phyloP scores from a whole-genome alignment of 2,329 filamentous ascomycete genomes.

The Aspergillus hortae region DNA sequence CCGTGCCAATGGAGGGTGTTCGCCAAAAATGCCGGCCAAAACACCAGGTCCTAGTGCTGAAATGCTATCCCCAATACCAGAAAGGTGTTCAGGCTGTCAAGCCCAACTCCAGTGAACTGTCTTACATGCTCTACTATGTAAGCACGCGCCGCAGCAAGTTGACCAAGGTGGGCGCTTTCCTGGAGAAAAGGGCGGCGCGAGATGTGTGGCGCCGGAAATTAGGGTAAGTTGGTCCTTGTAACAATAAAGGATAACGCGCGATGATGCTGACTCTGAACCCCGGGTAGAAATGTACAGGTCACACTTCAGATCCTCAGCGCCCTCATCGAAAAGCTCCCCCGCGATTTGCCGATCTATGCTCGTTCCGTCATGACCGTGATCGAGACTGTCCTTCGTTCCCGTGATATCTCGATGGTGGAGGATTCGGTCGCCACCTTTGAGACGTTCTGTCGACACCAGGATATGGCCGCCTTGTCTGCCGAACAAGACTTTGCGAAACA shows the following conservation, averaged over 20 bases:
- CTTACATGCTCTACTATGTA: slow-evolving; percentile 94
- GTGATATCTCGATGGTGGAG: slow-evolving; percentile 89
- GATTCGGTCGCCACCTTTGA: slow-evolving; percentile 83
- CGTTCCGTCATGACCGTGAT: slow-evolving; percentile 81
- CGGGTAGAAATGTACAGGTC: slow-evolving; percentile 78
- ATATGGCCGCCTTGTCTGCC: slow-evolving; percentile 77
- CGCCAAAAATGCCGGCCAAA: slow-evolving; percentile 74
- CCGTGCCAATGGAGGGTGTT: slow-evolving; percentile 50
- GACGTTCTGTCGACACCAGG: slow-evolving; percentile 83
- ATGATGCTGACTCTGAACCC: neutral
- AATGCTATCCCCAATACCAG: slow-evolving; percentile 90
- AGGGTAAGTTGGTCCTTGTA: slow-evolving; percentile 59
- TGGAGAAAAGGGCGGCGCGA: slow-evolving; percentile 88
- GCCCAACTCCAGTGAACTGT: slow-evolving; percentile 93
- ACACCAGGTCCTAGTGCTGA: slow-evolving; percentile 92
- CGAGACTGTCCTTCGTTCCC: slow-evolving; percentile 74
- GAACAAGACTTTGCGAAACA: slow-evolving; percentile 79
- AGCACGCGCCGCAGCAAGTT: slow-evolving; percentile 92
- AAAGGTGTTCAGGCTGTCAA: slow-evolving; percentile 91
- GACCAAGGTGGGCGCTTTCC: slow-evolving; percentile 89
- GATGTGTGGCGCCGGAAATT: slow-evolving; percentile 88
- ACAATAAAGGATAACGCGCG: neutral
- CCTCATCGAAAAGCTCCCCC: slow-evolving; percentile 86
- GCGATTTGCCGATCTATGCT: slow-evolving; percentile 86
- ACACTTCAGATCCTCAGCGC: slow-evolving; percentile 89